A percentile compares a stretch with the other conserved stretches of the same genome.
phyloP scores from a whole-genome alignment of 768 basidiomycete genomes.

The Phaeolepiota aurea region DNA sequence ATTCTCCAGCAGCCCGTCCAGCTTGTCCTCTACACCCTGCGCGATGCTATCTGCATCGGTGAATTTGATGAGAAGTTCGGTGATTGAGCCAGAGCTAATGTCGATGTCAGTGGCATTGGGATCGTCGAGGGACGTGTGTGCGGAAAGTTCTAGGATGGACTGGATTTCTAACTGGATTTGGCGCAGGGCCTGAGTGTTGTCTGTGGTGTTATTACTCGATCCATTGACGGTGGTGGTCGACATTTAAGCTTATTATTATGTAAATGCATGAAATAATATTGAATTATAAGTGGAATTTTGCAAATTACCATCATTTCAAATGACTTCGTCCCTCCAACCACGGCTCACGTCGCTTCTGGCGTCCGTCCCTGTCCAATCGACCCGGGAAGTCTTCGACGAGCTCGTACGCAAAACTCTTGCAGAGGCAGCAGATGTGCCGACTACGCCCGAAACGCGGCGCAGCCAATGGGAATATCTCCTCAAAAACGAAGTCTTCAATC shows the following conservation, averaged over 20 bases:
- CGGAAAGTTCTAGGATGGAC: no score
- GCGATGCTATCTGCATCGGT: slow-evolving; percentile 55
- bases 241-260: no score
- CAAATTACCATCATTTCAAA: slow-evolving; percentile 20
- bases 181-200: no score
- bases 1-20: slow-evolving; percentile 53
- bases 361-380: slow-evolving; percentile 43
- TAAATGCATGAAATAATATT: no score
- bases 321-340: slow-evolving; percentile 47
- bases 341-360: slow-evolving; percentile 41
- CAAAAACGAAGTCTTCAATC: slow-evolving; percentile 59
- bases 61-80: slow-evolving; percentile 45
- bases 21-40: slow-evolving; percentile 46
- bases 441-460: slow-evolving; percentile 48
- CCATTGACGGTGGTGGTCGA: background rate
- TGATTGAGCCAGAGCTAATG: no score
- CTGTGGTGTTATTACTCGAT: slow-evolving; percentile 7
- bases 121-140: no score
- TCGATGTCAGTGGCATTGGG: slow-evolving; percentile 12
- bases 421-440: slow-evolving; percentile 31
- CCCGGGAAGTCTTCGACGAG: slow-evolving; percentile 38
- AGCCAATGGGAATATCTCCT: slow-evolving; percentile 71
- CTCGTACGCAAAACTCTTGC: slow-evolving; percentile 37
- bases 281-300: no score
- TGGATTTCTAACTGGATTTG: no score